Evolutionary conservation across 805 yeast genomes (phyloP), one percentile per base, ranked within the genome.

Genomic region (Ogataea methylovora): DNA sequence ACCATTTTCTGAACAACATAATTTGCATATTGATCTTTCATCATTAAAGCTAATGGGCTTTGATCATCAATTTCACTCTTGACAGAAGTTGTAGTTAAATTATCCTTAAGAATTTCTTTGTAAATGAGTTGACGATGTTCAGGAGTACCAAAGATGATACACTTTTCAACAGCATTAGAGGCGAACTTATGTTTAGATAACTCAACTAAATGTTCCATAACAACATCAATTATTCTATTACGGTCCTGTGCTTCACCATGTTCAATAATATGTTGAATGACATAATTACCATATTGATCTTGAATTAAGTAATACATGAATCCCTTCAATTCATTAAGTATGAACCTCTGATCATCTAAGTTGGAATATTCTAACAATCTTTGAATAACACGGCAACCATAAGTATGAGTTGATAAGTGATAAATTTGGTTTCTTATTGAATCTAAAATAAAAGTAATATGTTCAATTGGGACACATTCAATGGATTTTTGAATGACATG

Each of bases 241-340:
- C 80, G 72, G 48, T 83, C 87, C 18, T 63, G 66, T 13, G 58
- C 48, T n/a, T 63, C 60, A n/a, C 95, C 94, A 39, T 80, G 75
- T 56, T 87, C 94, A 43, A 92, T 73, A 35, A 92, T 83, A 56
- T 92, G 97, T 58, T 92, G 99, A 52, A 92, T 86, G 26, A 92
- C 98, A 53, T 92, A 92, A 63, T 92, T 92, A 40, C 99, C 99
- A 56, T 86, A 92, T 63, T 92, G 97, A 55, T 92, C 97, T 54
- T 86, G 95, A 38, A 88, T 84, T 50, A 92, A 68, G 50, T 74
- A 78, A 43, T 73, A 80, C 17, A 85, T 73, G 50, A 74, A 82
- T 33, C 76, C 72, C 46, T 79, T 79, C 49, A 92, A 66, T 52
- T 86, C 94, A 18, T 61, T 64, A 48, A 92, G 60, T 35, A 92